Evolutionary conservation across 768 basidiomycete genomes (phyloP), one percentile per base, ranked within the genome.

Genomic region (Leucocoprinus sp.): DNA sequence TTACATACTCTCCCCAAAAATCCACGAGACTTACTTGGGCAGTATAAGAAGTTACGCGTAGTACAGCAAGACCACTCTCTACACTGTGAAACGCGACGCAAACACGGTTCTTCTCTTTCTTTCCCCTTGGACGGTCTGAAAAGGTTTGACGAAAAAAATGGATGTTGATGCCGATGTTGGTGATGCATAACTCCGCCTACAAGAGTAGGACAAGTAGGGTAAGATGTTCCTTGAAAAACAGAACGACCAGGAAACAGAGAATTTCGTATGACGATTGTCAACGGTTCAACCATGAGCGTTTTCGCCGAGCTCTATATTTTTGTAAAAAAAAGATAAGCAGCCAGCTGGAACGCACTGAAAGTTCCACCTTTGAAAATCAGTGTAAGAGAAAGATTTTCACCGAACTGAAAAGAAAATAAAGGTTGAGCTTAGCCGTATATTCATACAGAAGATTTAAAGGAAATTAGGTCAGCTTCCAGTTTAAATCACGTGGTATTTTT

Each of bases 251-350:
- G 64, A 45, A 72, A 64, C 51, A 78, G 54, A 40, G 72, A 64
- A 60, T 68, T 70, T 61, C 74, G 60, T 52, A 80, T 64, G 60
- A 71, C 70, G 35, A 73, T 68, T 48, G 74, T 71, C 53, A 82
- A 64, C 56, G 78, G 76, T 68, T 83, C 78, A 55, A 82, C 69
- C 80, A 82, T 82, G 67, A 63, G 51, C 58, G 42, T 51, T 55
- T 56, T 50, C 54, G n/a, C n/a, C n/a, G n/a, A n/a, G n/a, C n/a
- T n/a, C n/a, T n/a, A n/a, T n/a, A n/a, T n/a, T n/a, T n/a, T n/a
- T n/a, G n/a, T n/a, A n/a, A n/a, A n/a, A n/a, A n/a, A n/a, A n/a
- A n/a, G n/a, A n/a, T n/a, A n/a, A 37, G 37, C 15, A 11, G 18
- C 12, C 4, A 37, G 7, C 17, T 4, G 4, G 23, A 7, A 37